Conservation (phyloP, 331 rosid genomes). For the Rhamnella rubrinervis region DNA sequence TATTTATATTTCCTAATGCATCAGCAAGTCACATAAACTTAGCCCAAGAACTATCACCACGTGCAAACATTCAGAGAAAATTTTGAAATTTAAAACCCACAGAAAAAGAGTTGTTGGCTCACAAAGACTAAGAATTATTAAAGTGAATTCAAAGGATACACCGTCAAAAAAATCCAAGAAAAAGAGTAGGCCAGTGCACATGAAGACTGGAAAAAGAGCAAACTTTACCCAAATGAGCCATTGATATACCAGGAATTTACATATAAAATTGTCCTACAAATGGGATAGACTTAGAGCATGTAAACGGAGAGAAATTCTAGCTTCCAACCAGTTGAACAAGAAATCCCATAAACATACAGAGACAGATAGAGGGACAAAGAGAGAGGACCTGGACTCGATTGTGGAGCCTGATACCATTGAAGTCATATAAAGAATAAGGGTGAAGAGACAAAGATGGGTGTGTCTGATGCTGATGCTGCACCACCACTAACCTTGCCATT, state of each 20-base stretch:
- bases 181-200: background rate
- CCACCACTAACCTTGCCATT: constrained; percentile 70
- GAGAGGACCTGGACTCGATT: constrained; percentile 64
- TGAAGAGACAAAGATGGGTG: constrained; percentile 56
- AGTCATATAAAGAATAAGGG: constrained; percentile 66
- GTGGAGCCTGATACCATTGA: constrained; percentile 53
- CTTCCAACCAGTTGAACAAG: background rate
- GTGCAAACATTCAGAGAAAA: no score
- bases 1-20: no score
- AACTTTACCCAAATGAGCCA: background rate
- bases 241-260: background rate
- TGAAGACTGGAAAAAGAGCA: background rate
- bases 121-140: no score
- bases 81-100: background rate
- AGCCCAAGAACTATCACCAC: no score
- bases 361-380: constrained; percentile 6
- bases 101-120: no score
- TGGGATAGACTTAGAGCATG: background rate
- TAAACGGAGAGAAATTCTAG: background rate
- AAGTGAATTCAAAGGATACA: background rate
- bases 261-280: background rate
- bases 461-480: constrained; percentile 59
- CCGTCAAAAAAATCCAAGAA: background rate
- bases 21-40: no score
- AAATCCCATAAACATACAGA: background rate